Percentiles rank a stretch among this genome's conserved stretches.
Conservation (phyloP, 495 filamentous ascomycete genomes). For the Hypoxylon fuscum region DNA sequence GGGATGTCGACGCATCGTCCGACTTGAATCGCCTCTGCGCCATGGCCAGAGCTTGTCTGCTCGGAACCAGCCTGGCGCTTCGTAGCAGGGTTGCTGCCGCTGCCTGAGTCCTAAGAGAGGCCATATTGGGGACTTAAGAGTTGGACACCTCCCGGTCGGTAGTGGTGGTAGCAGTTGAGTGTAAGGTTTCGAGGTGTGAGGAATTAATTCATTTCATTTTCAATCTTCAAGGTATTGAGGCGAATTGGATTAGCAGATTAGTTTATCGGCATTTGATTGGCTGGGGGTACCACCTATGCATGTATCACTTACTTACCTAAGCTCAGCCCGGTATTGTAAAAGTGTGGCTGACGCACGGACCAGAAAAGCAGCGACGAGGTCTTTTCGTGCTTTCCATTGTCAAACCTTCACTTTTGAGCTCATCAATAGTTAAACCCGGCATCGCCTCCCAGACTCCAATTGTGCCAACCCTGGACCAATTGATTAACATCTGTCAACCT, state of each 20-base stretch:
- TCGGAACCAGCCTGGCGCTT: conserved; percentile 45
- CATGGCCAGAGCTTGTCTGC: conserved; percentile 48
- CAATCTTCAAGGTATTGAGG: too few relatives aligned
- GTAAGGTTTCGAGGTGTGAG: background rate
- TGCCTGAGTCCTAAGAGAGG: conserved; percentile 52
- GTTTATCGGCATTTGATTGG: conserved; percentile 43
- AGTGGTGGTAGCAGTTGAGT: background rate
- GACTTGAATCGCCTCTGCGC: conserved; percentile 58
- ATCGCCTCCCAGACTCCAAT: conserved; percentile 39
- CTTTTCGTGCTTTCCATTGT: conserved; percentile 46
- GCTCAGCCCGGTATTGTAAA: too few relatives aligned
- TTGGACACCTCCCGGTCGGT: conserved; percentile 4
- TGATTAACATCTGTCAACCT: conserved; percentile 37
- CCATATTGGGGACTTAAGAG: conserved; percentile 40
- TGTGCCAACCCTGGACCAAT: conserved; percentile 35
- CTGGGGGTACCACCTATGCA: too few relatives aligned
- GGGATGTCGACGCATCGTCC: conserved; percentile 46
- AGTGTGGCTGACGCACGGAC: conserved; percentile 16
- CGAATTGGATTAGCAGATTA: conserved; percentile 7
- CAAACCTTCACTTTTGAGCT: conserved; percentile 43
- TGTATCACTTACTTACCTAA: too few relatives aligned
- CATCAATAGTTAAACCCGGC: conserved; percentile 37
- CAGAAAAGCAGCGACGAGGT: conserved; percentile 39
- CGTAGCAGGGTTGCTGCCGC: conserved; percentile 59
- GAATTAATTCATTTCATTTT: conserved; percentile 12